Evolutionary conservation across 2,329 filamentous ascomycete species (phyloP).

Genomic region (Xylariaceae sp.): DNA sequence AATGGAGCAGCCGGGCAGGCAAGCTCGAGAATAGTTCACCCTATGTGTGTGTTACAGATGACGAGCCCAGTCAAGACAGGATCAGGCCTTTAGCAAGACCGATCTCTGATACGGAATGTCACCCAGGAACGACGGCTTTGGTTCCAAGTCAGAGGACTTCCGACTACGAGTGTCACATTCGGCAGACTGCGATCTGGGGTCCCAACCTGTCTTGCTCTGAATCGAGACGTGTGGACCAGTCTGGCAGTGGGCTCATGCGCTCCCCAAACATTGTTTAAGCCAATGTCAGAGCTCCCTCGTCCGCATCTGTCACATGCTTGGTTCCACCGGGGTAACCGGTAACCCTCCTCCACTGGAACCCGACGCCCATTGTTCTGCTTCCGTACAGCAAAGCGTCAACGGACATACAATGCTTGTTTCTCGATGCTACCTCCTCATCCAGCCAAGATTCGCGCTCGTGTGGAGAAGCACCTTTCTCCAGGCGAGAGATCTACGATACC

Average conservation of each 20-base stretch:
- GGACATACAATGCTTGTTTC: background rate
- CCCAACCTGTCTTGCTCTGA: conserved; percentile 4
- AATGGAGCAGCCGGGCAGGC: conserved; percentile 7
- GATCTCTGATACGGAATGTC: conserved; percentile 13
- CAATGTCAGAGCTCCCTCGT: no score
- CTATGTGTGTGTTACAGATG: background rate
- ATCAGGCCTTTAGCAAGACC: background rate
- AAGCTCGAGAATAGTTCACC: conserved; percentile 10
- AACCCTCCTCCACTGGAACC: background rate
- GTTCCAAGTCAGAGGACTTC: conserved; percentile 22
- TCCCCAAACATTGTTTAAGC: no score
- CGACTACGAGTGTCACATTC: conserved; percentile 13
- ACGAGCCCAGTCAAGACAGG: background rate
- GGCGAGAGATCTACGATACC: no score
- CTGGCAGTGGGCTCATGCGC: no score
- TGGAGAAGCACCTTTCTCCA: no score
- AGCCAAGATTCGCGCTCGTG: background rate
- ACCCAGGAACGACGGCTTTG: conserved; percentile 21
- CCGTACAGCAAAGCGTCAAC: background rate
- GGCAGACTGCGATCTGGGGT: conserved; percentile 21
- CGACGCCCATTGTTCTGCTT: background rate
- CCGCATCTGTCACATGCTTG: background rate
- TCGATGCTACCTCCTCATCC: background rate
- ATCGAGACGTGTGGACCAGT: no score
- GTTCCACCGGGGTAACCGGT: background rate